These are phyloP conservation scores for Lyophyllum decastes DNA, from an alignment of 768 basidiomycete genomes.

Conservation along the genomic window DNA sequence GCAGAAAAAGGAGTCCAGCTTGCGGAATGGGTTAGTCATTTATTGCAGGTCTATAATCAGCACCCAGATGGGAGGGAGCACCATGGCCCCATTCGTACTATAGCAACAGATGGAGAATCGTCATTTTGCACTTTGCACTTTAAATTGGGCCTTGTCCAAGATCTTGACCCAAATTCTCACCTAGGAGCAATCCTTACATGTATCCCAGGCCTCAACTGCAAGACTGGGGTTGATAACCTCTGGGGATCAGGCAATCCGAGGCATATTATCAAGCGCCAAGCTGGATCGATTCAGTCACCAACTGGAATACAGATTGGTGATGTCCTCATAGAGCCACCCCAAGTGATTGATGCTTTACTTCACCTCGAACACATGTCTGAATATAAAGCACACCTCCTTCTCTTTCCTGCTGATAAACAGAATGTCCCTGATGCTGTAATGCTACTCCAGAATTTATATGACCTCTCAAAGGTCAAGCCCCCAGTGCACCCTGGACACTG, in stretches of 20 bases:
- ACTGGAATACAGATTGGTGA: not conserved
- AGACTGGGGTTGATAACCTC: slow-evolving; percentile 18
- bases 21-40: slow-evolving; percentile 12
- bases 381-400: slow-evolving; percentile 12
- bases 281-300: slow-evolving; percentile 4
- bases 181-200: not conserved
- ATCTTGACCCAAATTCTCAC: not conserved
- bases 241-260: slow-evolving; percentile 27
- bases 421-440: slow-evolving; percentile 24
- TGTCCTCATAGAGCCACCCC: not conserved
- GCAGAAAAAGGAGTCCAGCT: slow-evolving; percentile 16
- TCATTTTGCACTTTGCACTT: not conserved
- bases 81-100: not conserved
- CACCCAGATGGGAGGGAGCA: not conserved
- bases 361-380: not conserved
- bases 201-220: slow-evolving; percentile 22
- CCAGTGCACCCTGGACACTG: not conserved
- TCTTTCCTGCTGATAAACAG: slow-evolving; percentile 20
- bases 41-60: slow-evolving; percentile 2
- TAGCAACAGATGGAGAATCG: not conserved
- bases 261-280: slow-evolving; percentile 30
- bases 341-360: not conserved
- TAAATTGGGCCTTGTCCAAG: not conserved
- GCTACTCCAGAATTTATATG: slow-evolving; percentile 14
- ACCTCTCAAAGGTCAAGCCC: not conserved